Base-by-base conservation (phyloP, 495 filamentous ascomycete genomes). In the Xylaria longipes region DNA sequence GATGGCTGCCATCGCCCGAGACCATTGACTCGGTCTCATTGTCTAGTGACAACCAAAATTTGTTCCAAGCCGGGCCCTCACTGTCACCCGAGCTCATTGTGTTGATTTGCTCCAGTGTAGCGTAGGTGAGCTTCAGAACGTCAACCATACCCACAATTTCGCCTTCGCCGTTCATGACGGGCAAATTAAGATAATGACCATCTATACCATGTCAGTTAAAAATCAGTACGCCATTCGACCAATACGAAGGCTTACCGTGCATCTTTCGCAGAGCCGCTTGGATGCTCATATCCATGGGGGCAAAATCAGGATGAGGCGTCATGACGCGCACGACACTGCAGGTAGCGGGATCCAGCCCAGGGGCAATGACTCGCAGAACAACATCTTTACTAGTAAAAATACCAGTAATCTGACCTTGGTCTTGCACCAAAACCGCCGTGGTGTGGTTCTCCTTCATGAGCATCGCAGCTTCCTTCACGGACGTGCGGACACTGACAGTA, bases 361-460 rank as follows among this genome's bases (percentile, higher is more conserved):
- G 95, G 46, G 96, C 96, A 83, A 99, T 99, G 66, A 99, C 96
- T 81, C 96, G 94, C 65, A 99, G 88, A 67, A 99, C 96, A 57
- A 99, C 95, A 84, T 99, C 96, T 83, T 99, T 99, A 86, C 96
- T 98, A 62, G 96, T 99, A 82, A 99, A 99, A 77, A 99, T 99
- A 83, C 96, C 96, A 52, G 96, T 99, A 79, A 99, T 98, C 15
- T 93, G 93, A 52, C 95, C 94, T 82, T 97, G 94, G 79, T 99
- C 96, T 82, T 98, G 95, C 33, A 99, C 96, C 69, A 99, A 84
- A 62, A 99, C 90, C 37, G 96, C 96, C 48, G 96, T 99, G 27
- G 96, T 99, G 80, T 97, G 96, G 81, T 98, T 92, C 80, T 98
- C 96, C 84, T 97, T 98, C 96, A 99, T 99, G 80, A 97, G 74